A percentile compares a stretch with the other conserved stretches of the same genome.
phyloP scores from a whole-genome alignment of 2,329 filamentous ascomycete genomes.

The Claviceps arundinis region DNA sequence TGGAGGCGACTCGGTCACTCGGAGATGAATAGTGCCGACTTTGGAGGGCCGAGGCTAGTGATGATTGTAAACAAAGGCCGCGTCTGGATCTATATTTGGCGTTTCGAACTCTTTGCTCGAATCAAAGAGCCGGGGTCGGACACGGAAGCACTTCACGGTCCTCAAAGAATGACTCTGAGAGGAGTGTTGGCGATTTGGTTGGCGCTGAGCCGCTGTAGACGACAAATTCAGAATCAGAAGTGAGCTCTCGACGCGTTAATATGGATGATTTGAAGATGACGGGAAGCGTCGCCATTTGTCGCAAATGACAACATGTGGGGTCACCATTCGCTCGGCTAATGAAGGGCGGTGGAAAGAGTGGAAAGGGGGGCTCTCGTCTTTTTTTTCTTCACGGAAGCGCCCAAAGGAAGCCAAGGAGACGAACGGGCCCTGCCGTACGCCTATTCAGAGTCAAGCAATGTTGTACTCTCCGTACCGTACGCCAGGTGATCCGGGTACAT shows the following conservation, averaged over 20 bases:
- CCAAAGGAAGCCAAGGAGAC: too few relatives aligned
- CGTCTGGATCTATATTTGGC: background rate
- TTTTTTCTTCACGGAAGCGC: background rate
- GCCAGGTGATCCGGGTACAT: too few relatives aligned
- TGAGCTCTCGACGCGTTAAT: background rate
- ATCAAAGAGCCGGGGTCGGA: background rate
- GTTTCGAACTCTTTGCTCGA: background rate
- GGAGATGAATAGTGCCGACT: background rate
- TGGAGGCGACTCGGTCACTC: background rate
- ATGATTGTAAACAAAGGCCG: background rate
- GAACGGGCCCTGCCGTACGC: background rate
- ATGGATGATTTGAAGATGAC: too few relatives aligned
- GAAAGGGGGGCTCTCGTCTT: background rate
- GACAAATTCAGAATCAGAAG: background rate
- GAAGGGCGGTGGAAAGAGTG: background rate
- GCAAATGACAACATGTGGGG: background rate
- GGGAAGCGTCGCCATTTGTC: background rate
- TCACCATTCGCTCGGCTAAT: conserved; percentile 2
- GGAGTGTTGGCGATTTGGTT: background rate
- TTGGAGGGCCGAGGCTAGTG: background rate
- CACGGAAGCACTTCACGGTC: background rate
- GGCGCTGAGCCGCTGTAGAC: background rate
- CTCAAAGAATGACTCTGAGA: too few relatives aligned
- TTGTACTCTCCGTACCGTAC: too few relatives aligned
- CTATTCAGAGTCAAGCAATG: too few relatives aligned